Conservation (phyloP, 495 filamentous ascomycete species). For the Talaromyces wortmannii region DNA sequence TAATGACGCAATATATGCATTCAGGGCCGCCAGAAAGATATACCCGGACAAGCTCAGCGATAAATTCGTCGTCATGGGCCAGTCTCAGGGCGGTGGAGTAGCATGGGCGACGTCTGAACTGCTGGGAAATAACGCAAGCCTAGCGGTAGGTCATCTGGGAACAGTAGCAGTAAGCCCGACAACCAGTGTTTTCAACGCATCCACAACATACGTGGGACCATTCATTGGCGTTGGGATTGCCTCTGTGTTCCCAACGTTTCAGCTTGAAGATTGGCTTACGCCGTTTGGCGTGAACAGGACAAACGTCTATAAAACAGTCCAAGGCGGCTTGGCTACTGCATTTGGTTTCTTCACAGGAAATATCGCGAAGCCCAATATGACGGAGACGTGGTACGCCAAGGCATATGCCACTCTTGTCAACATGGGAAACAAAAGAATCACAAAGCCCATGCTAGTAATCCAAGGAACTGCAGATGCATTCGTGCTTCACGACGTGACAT, state of each 20-base stretch:
- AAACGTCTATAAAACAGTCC: constrained; percentile 17
- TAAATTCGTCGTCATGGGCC: constrained; percentile 37
- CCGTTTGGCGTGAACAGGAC: constrained; percentile 17
- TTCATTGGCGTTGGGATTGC: constrained; percentile 13
- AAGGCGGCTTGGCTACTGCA: constrained; percentile 19
- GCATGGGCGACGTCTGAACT: constrained; percentile 35
- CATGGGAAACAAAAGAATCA: constrained; percentile 22
- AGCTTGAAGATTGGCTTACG: constrained; percentile 19
- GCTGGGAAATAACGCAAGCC: constrained; percentile 9
- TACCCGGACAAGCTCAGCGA: constrained; percentile 23
- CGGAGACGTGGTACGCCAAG: constrained; percentile 13
- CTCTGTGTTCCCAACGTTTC: constrained; percentile 8
- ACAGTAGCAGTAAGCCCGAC: constrained; percentile 28
- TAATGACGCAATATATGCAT: constrained; percentile 31
- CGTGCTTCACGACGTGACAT: constrained; percentile 11
- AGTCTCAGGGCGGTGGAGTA: constrained; percentile 39
- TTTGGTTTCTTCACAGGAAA: constrained; percentile 12
- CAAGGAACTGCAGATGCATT: constrained; percentile 17
- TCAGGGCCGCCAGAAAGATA: constrained; percentile 29
- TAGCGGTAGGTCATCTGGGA: constrained; percentile 31
- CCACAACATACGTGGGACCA: constrained; percentile 1
- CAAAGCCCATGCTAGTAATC: constrained; percentile 40
- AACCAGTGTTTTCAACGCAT: constrained; percentile 15
- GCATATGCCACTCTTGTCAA: constrained; percentile 15
- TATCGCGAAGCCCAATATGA: constrained; percentile 7